These are phyloP conservation scores for Acacia pycnantha DNA, from an alignment of 331 rosid genomes.

Conservation along the genomic window DNA sequence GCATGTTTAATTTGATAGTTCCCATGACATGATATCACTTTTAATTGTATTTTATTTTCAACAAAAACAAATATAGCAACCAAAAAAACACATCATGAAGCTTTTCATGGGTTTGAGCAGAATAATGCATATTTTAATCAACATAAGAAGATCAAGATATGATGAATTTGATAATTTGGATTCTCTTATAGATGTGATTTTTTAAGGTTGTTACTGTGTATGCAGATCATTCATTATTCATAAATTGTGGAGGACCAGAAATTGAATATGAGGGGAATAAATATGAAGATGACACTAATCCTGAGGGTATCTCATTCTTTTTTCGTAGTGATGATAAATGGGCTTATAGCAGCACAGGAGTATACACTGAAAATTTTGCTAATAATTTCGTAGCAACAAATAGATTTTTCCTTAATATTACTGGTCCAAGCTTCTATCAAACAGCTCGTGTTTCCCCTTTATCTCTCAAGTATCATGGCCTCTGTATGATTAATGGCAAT, in stretches of 20 bases:
- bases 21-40: too few relatives aligned
- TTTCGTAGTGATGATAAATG: slow-evolving; percentile 38
- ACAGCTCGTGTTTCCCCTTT: slow-evolving; percentile 60
- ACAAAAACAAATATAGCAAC: too few relatives aligned
- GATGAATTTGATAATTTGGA: background rate
- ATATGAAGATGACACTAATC: slow-evolving; percentile 42
- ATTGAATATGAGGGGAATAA: slow-evolving; percentile 35
- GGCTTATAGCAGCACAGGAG: slow-evolving; percentile 77
- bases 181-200: background rate
- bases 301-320: slow-evolving; percentile 48
- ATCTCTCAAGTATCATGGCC: slow-evolving; percentile 75
- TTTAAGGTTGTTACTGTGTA: slow-evolving; percentile 4
- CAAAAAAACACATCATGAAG: too few relatives aligned
- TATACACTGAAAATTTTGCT: background rate
- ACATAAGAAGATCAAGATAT: background rate
- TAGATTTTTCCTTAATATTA: slow-evolving; percentile 32
- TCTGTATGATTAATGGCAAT: slow-evolving; percentile 65
- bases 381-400: slow-evolving; percentile 19
- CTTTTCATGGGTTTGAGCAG: too few relatives aligned
- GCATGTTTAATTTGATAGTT: too few relatives aligned
- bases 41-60: too few relatives aligned
- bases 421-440: slow-evolving; percentile 35
- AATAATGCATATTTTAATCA: too few relatives aligned
- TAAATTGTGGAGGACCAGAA: too few relatives aligned
- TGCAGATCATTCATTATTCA: slow-evolving; percentile 34